These are phyloP conservation scores for Magnolia sinica DNA, from an alignment of 164 flowering plant species.

Conservation along the genomic window DNA sequence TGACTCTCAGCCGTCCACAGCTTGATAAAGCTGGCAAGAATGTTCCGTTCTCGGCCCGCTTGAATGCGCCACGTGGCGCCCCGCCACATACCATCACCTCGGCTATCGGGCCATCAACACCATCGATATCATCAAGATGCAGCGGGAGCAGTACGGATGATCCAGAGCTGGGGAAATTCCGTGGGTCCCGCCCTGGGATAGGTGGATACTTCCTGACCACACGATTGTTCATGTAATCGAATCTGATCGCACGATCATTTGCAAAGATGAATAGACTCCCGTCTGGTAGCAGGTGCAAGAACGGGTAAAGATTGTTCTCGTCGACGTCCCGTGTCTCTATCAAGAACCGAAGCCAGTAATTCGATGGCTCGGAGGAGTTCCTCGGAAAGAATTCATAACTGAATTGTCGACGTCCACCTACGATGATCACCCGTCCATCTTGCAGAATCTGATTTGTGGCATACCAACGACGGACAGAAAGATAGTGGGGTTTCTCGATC, in stretches of 20 bases:
- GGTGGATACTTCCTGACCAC: constrained; percentile 52
- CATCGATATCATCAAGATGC: constrained; percentile 24
- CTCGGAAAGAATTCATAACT: constrained; percentile 76
- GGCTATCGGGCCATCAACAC: constrained; percentile 38
- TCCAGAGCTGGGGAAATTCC: constrained; percentile 79
- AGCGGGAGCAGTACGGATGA: constrained; percentile 78
- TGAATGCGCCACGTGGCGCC: constrained; percentile 60
- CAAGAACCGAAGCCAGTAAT: constrained; percentile 43
- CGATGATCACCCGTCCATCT: constrained; percentile 62
- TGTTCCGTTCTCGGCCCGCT: constrained; percentile 9
- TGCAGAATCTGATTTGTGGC: constrained; percentile 69
- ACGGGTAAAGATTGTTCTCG: constrained; percentile 88
- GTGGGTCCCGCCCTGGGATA: constrained; percentile 51
- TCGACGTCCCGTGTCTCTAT: constrained; percentile 45
- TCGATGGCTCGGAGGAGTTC: background rate
- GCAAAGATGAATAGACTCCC: constrained; percentile 80
- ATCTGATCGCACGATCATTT: constrained; percentile 50
- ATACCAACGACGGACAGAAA: constrained; percentile 80
- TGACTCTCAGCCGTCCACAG: constrained; percentile 61
- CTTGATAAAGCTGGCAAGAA: constrained; percentile 46
- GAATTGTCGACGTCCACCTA: constrained; percentile 66
- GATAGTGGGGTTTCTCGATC: no score
- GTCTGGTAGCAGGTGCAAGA: constrained; percentile 69
- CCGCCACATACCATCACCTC: constrained; percentile 43
- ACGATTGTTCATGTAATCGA: constrained; percentile 39